Evolutionary conservation across 2,329 filamentous ascomycete genomes (phyloP).

Genomic region (Coniochaeta prunicola): DNA sequence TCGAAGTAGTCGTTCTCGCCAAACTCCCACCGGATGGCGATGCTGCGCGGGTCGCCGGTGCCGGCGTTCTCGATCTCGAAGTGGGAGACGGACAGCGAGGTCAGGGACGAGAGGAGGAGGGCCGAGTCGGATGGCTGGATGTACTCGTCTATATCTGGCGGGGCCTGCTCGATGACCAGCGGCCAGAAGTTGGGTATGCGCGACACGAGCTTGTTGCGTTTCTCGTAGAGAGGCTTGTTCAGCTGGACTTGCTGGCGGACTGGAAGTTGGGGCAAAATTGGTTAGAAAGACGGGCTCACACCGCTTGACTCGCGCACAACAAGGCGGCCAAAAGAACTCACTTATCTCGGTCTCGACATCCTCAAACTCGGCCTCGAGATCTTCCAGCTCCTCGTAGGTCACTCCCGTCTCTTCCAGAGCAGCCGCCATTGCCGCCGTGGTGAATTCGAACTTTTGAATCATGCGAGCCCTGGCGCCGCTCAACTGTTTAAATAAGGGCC

Average conservation of each 20-base stretch:
- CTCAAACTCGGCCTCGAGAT: slow-evolving; percentile 78
- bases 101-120: slow-evolving; percentile 62
- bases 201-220: slow-evolving; percentile 62
- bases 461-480: neutral
- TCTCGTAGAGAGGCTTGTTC: slow-evolving; percentile 64
- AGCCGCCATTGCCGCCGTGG: slow-evolving; percentile 13
- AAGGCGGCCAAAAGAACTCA: slow-evolving; percentile 37
- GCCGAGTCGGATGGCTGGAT: slow-evolving; percentile 74
- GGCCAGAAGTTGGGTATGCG: slow-evolving; percentile 88
- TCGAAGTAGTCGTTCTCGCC: slow-evolving; percentile 75
- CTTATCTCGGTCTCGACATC: slow-evolving; percentile 76
- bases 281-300: too few relatives aligned
- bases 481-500: neutral
- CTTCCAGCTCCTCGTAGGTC: slow-evolving; percentile 69
- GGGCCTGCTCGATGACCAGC: slow-evolving; percentile 83
- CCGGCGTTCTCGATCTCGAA: slow-evolving; percentile 65
- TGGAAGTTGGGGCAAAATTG: too few relatives aligned
- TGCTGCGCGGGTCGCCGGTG: slow-evolving; percentile 70
- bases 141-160: slow-evolving; percentile 79
- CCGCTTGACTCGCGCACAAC: neutral
- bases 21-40: slow-evolving; percentile 75
- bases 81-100: slow-evolving; percentile 63
- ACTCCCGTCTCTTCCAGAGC: slow-evolving; percentile 34
- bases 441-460: neutral
- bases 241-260: slow-evolving; percentile 68